A percentile compares a stretch with the other conserved stretches of the same genome.
Conservation (phyloP, 2,329 filamentous ascomycete species). For the Spiromastix sp. region DNA sequence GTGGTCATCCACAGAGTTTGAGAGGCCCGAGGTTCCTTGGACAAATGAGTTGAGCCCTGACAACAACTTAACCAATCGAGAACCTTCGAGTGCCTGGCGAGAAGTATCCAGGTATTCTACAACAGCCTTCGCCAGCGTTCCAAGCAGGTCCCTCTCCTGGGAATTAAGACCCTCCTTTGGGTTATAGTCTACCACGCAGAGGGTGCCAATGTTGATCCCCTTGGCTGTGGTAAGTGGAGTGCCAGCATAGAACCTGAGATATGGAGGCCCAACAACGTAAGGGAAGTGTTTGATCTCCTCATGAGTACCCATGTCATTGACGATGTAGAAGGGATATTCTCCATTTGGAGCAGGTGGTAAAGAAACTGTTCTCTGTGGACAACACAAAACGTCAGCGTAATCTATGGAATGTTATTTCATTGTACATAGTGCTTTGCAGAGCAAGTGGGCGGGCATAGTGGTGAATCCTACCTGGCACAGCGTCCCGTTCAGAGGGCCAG, state of each 20-base stretch:
- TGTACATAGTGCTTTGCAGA: no score
- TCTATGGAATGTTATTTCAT: no score
- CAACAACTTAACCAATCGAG: no score
- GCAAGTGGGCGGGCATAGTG: not conserved
- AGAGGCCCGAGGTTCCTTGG: no score
- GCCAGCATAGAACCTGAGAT: constrained; percentile 40
- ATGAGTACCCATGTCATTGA: not conserved
- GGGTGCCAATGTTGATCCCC: constrained; percentile 48
- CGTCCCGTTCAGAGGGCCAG: constrained; percentile 3
- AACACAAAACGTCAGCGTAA: no score
- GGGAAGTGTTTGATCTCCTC: constrained; percentile 18
- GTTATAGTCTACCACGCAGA: constrained; percentile 45
- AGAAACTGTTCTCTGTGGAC: no score
- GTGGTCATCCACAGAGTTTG: no score
- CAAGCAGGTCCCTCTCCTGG: not conserved
- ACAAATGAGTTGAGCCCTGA: no score
- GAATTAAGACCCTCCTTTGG: constrained; percentile 25
- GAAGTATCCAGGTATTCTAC: no score
- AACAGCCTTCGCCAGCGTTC: no score
- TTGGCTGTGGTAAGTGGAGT: constrained; percentile 49
- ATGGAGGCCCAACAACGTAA: constrained; percentile 17
- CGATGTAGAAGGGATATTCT: not conserved
- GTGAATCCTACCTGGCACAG: not conserved
- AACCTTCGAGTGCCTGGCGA: no score
- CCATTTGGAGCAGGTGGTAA: not conserved